Percentiles rank a stretch among this genome's conserved stretches.
phyloP scores from a whole-genome alignment of 2,329 filamentous ascomycete genomes.

The Alternaria triticina region DNA sequence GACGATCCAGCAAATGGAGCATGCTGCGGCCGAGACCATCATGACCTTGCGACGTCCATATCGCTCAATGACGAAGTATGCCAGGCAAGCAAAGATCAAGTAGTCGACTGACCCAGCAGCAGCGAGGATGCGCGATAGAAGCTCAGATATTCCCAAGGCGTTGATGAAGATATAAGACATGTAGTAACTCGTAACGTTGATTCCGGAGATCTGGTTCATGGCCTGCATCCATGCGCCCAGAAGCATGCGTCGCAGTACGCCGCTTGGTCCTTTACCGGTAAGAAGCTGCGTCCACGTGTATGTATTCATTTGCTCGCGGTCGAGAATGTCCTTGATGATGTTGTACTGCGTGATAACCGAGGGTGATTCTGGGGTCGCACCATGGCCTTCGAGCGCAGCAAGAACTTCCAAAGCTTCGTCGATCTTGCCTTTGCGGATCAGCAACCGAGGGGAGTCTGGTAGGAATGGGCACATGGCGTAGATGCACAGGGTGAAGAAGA shows the following conservation, averaged over 20 bases:
- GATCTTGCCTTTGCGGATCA: conserved; percentile 60
- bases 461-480: conserved; percentile 56
- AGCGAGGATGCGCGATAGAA: conserved; percentile 44
- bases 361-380: conserved; percentile 44
- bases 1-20: conserved; percentile 57
- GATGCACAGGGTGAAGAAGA: conserved; percentile 64
- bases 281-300: conserved; percentile 56
- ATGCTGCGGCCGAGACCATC: conserved; percentile 57
- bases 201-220: conserved; percentile 52
- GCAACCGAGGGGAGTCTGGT: conserved; percentile 54
- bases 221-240: conserved; percentile 55
- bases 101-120: conserved; percentile 58
- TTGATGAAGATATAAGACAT: conserved; percentile 52
- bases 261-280: conserved; percentile 49
- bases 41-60: conserved; percentile 57
- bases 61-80: conserved; percentile 56
- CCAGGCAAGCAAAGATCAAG: conserved; percentile 52
- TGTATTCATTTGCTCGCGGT: conserved; percentile 53
- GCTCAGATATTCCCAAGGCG: conserved; percentile 46
- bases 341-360: conserved; percentile 45
- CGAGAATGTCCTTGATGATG: conserved; percentile 50
- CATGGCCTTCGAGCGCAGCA: conserved; percentile 48
- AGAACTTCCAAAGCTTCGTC: conserved; percentile 50
- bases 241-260: conserved; percentile 53
- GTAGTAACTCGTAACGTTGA: conserved; percentile 49